Conservation (phyloP, 352 stramenopile species). For the Pythium pyrilobum region DNA sequence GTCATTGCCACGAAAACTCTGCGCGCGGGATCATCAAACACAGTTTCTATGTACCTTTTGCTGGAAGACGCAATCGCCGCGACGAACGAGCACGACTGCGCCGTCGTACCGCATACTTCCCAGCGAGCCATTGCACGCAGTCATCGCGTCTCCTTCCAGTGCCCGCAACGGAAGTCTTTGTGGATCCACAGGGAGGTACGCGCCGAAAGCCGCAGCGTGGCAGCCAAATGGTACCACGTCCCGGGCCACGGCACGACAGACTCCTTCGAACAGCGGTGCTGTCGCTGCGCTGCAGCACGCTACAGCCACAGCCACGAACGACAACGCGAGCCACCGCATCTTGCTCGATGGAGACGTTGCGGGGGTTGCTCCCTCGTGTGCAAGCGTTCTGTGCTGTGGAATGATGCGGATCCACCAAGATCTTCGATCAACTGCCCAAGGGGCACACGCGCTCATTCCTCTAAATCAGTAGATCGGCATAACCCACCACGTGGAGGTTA, state of each 20-base stretch:
- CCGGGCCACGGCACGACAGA: background rate
- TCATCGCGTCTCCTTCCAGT: background rate
- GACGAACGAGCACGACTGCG: conserved; percentile 9
- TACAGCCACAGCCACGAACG: no score
- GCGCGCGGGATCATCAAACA: background rate
- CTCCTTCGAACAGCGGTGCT: no score
- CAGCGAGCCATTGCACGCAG: background rate
- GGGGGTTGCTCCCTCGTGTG: no score
- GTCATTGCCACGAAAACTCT: background rate
- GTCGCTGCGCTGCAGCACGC: no score
- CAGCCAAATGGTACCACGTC: background rate
- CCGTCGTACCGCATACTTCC: background rate
- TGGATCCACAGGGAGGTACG: background rate
- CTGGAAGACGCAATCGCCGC: conserved; percentile 14
- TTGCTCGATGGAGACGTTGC: no score
- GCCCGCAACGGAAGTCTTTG: background rate
- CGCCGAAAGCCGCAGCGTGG: conserved; percentile 9
- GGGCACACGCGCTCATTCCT: no score
- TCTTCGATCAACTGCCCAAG: no score
- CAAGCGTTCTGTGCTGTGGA: no score
- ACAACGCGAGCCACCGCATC: no score
- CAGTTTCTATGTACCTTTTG: conserved; percentile 8
- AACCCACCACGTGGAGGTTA: background rate
- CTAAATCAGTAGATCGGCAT: conserved; percentile 2
- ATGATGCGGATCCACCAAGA: no score